Percentiles rank a stretch among this genome's conserved stretches.
phyloP scores from a whole-genome alignment of 2,329 filamentous ascomycete species.

The Mycocentrospora acerina region DNA sequence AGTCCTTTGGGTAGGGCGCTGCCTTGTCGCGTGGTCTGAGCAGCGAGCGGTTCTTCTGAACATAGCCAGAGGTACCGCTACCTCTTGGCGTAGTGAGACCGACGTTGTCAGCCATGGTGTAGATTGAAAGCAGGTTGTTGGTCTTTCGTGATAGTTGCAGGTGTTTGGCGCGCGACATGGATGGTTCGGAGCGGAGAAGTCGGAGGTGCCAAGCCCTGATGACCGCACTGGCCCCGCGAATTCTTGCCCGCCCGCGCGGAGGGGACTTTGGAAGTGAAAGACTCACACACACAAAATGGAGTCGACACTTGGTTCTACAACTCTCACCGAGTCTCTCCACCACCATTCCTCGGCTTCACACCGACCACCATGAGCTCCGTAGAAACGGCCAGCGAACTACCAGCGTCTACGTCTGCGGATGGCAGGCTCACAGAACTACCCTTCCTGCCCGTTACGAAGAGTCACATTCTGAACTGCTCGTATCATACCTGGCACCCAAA shows the following conservation, averaged over 20 bases:
- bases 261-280: slow-evolving; percentile 13
- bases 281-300: slow-evolving; percentile 29
- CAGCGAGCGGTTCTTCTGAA: slow-evolving; percentile 91
- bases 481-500: slow-evolving; percentile 89
- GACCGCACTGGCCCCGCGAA: slow-evolving; percentile 28
- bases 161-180: slow-evolving; percentile 2
- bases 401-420: slow-evolving; percentile 6
- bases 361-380: slow-evolving; percentile 24
- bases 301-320: slow-evolving; percentile 8
- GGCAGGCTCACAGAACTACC: slow-evolving; percentile 49
- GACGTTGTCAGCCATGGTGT: slow-evolving; percentile 89
- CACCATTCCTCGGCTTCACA: neutral
- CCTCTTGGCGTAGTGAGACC: slow-evolving; percentile 92
- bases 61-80: slow-evolving; percentile 94
- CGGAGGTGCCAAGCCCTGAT: slow-evolving; percentile 26
- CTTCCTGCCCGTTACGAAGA: slow-evolving; percentile 81
- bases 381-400: neutral
- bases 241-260: slow-evolving; percentile 23
- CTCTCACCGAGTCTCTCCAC: neutral
- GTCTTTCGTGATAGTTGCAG: neutral
- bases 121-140: neutral
- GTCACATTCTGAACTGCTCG: slow-evolving; percentile 91
- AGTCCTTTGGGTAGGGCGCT: slow-evolving; percentile 74
- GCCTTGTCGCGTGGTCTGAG: slow-evolving; percentile 79
- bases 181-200: slow-evolving; percentile 16